Percentiles rank a stretch among this genome's conserved stretches.
Conservation (phyloP, 441 rosid genomes). For the Erodium trifolium region DNA sequence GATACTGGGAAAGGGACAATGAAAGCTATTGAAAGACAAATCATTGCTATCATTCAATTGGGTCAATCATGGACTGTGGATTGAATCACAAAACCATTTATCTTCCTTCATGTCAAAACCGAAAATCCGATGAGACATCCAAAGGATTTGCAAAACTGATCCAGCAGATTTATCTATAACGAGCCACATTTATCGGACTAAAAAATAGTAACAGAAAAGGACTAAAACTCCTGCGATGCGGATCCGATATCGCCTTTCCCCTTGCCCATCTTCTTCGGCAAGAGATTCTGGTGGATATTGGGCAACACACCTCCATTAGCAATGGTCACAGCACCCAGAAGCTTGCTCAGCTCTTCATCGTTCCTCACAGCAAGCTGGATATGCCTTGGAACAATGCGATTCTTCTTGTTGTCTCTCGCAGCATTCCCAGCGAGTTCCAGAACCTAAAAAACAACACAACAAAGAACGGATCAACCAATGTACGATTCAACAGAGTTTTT, state of each 20-base stretch:
- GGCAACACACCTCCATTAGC: constrained; percentile 83
- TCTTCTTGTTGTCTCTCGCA: constrained; percentile 77
- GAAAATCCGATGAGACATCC: background rate
- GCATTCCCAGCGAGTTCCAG: constrained; percentile 76
- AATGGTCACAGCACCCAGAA: constrained; percentile 60
- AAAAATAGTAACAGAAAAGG: background rate
- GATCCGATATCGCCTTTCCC: constrained; percentile 32
- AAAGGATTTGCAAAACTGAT: constrained; percentile 1
- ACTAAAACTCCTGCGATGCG: constrained; percentile 32
- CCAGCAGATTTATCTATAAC: background rate
- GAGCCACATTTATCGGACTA: background rate
- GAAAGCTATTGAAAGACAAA: too few species aligned
- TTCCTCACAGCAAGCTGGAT: constrained; percentile 76
- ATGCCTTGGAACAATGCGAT: constrained; percentile 61
- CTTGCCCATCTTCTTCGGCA: constrained; percentile 38
- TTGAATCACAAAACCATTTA: background rate
- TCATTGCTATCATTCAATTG: too few species aligned
- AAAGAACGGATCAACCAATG: background rate
- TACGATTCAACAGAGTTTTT: too few species aligned
- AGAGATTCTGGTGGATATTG: constrained; percentile 56
- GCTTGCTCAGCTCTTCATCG: constrained; percentile 69
- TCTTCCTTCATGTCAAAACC: background rate
- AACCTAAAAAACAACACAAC: constrained; percentile 28
- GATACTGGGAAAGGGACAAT: too few species aligned
- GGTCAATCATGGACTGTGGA: too few species aligned